phyloP scores from a whole-genome alignment of 768 basidiomycete genomes.

The Lentinus brumalis region DNA sequence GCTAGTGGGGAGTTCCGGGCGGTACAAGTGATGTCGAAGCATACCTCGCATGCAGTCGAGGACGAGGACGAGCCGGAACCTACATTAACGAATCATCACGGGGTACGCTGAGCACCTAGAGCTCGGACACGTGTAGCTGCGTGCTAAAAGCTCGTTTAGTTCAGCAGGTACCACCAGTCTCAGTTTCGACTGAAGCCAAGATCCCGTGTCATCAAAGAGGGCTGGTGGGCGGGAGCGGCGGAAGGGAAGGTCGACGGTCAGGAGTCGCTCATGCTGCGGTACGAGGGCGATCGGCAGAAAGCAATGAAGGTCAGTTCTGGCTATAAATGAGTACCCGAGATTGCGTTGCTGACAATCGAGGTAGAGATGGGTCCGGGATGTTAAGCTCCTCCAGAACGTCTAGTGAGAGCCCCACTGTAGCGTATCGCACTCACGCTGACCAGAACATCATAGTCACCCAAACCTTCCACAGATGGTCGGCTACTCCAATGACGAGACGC shows the following conservation, averaged over 20 bases:
- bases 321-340: neutral
- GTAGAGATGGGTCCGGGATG: slow-evolving; percentile 52
- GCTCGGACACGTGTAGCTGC: too few relatives aligned
- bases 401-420: slow-evolving; percentile 37
- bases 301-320: slow-evolving; percentile 34
- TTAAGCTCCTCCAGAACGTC: slow-evolving; percentile 52
- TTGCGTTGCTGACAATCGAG: neutral
- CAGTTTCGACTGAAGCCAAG: slow-evolving; percentile 43
- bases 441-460: slow-evolving; percentile 39
- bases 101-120: slow-evolving; percentile 27
- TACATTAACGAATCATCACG: slow-evolving; percentile 30
- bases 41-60: neutral
- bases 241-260: slow-evolving; percentile 45
- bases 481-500: slow-evolving; percentile 45
- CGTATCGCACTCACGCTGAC: neutral
- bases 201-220: slow-evolving; percentile 37
- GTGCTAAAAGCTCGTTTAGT: slow-evolving; percentile 32
- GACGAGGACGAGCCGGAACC: neutral
- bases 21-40: neutral
- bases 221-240: slow-evolving; percentile 51
- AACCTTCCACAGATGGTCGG: slow-evolving; percentile 57
- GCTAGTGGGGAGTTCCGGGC: neutral
- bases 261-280: slow-evolving; percentile 44
- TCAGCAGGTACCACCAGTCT: slow-evolving; percentile 52
- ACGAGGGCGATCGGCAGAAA: slow-evolving; percentile 38